Evolutionary conservation across 2,329 filamentous ascomycete genomes (phyloP), one percentile per base, ranked within the genome.

Genomic region (Pseudocercospora ulei): DNA sequence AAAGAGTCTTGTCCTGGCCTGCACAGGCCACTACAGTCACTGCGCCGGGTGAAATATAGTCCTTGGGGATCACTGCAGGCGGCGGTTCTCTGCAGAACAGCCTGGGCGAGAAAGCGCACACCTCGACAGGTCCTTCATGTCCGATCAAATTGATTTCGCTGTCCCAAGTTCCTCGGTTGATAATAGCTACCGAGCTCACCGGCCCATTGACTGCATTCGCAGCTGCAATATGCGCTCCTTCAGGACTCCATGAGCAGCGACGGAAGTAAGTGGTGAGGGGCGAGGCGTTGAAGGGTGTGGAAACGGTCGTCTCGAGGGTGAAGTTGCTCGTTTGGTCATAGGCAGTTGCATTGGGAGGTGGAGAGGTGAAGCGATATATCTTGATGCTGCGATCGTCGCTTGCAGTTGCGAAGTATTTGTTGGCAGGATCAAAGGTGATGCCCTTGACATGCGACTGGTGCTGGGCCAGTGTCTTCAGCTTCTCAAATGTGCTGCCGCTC

Each of bases 391-490:
- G 78, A 62, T 98, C 90, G 61, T 98, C 90, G 64, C 86, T 94
- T 2, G 92, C 87, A 0, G 92, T 98, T 9, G 92, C 90, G 63
- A 98, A 98, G 68, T 94, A 98, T 60, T 96, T 98, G 67, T 96
- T 96, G 26, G 90, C 90, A 0, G 90, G 90, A 58, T 98, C 90
- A 58, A 98, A 98, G 0, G 88, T 94, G 55, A 98, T 92, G 46
- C 92, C 90, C 62, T 98, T 98, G 66, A 98, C 90, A 60, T 96
- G 92, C 60, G 86, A 95, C 61, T 93, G 85, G 62, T 98, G 90
- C 42, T 87, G 80, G 2, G 86, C 78, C 3, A 98, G 68, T 2
- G 85, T 88, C 71, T 96, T 96, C 50, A 98, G 72, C 66, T 93
- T 96, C 66, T 98, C 90, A 53, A 98, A 98, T 0, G 87, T 96